Base-by-base conservation (phyloP, 768 basidiomycete genomes). In the Tricholoma bakamatsutake region DNA sequence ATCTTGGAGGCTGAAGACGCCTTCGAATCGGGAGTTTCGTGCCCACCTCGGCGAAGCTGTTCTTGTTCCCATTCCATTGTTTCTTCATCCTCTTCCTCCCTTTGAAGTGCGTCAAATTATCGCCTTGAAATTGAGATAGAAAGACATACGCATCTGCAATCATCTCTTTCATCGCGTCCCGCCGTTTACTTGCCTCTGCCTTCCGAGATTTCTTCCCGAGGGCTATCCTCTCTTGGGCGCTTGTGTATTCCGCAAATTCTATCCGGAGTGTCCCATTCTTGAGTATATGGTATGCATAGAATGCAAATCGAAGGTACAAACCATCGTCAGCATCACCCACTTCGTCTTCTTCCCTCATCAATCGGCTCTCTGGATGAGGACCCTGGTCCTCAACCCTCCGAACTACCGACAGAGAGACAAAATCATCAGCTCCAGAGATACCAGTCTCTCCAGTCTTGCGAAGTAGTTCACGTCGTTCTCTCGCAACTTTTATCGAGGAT, bases 181-280 rank as follows among this genome's bases (percentile, higher is more conserved):
- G 78, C 18, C 80, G 78, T 65, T 86, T 86, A 40, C 69, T 72
- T 1, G 84, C 85, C 62, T 90, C 92, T 5, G 73, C 63, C 63
- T 90, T 93, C 48, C 82, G 76, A 0, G 85, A 85, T 63, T 90
- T 91, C 66, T 91, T 94, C 0, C 90, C 90, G 2, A 94, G 70
- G 0, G 92, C 88, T 52, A 94, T 90, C 33, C 92, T 78, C 59
- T 93, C 91, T 69, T 90, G 85, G 0, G 92, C 91, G 61, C 84
- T 90, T 1, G 92, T 94, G 62, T 85, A 94, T 64, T 93, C 90
- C 5, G 92, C 87, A 65, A 80, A 91, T 62, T 93, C 92, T 93
- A 55, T 5, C 13, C n/a, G 12, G 21, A 24, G 21, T 24, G 21
- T 24, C 17, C 30, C 10, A 17, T 31, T 48, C 10, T 53, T 39